Evolutionary conservation across 2,329 filamentous ascomycete species (phyloP), one percentile per base, ranked within the genome.

Genomic region (Beauveria brongniartii): DNA sequence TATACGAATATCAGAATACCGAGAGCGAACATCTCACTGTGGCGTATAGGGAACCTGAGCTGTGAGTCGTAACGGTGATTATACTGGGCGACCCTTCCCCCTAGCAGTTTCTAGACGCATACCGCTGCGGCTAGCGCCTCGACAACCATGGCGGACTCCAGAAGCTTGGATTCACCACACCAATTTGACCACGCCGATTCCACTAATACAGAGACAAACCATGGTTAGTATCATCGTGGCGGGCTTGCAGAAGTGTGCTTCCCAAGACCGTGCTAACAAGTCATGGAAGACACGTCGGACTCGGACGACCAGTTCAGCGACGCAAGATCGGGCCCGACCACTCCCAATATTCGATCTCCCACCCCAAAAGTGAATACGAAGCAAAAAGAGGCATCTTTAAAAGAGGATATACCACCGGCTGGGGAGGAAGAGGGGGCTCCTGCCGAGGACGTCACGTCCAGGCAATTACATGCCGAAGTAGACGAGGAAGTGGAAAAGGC

Each of bases 291-390:
- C 63, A 77, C 77, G 34, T 86, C 85, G 54, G 86, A 88, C 64
- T 87, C 84, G 30, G 86, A 88, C 51, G 86, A 89, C 66, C 86
- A 88, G 73, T 89, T 87, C 72, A 87, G 83, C 55, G 86, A 89
- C 70, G 85, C 86, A 40, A 82, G 82, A 59, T 86, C 84, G 40
- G 79, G 72, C 61, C 76, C 69, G 62, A 72, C 67, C 65, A 81
- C 72, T 69, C 76, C 74, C 9, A 73, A 71, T 6, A 68, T 71
- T 46, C 72, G 69, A 63, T 82, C 81, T 16, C 81, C 83, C 22
- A 80, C 85, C 59, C 84, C 83, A 79, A 76, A 64, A 84, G 82
- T 26, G 74, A 82, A 59, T 78, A 86, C 40, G 82, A 86, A 69
- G 83, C 80, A 72, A 80, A 76, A 83, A 65, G 68, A 69, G 41